Evolutionary conservation across 257 asterid genomes (phyloP), one percentile per base, ranked within the genome.

Genomic region (Plectranthus barbatus): DNA sequence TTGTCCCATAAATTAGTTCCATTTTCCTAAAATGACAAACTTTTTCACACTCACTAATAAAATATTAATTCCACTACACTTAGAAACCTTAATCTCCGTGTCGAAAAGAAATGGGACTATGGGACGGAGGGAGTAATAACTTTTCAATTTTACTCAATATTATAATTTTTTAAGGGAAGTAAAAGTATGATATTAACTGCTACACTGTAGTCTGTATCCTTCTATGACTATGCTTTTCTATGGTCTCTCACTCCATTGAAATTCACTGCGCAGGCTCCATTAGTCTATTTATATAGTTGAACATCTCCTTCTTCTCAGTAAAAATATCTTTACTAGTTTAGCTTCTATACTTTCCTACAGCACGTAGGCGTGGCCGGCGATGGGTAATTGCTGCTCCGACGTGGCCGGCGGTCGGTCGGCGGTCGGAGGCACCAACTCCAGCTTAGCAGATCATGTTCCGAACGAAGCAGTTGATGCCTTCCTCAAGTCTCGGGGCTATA

Each of bases 371-470:
- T 20, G 71, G 64, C 75, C 74, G 80, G 73, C 79, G 72, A 93
- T 93, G 99, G 99, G 99, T 40, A 93, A 81, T 76, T 93, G 99
- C 82, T 93, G 80, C 72, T 87, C 99, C 81, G 95, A 90, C 83
- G 84, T 68, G 46, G 74, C 91, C 79, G 97, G 91, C 47, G 93
- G 95, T 0, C 82, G 69, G 79, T 64, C 89, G 67, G 93, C 96
- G 8, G 95, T 93, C 67, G 95, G 96, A 53, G 96, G 95, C 74
- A 72, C 79, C 63, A 59, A 58, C 74, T 67, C 80, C 49, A 69
- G 71, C 56, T 53, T 49, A 47, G 73, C 86, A 36, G 68, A 79
- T 45, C 72, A 77, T 65, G 77, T 80, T 48, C 34, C 90, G 0
- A 90, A 81, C 74, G 96, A 90, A 19, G 97, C 99, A 48, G 86